A percentile compares a stretch with the other conserved stretches of the same genome.
These are phyloP conservation scores for Ogataea pini DNA, from an alignment of 805 yeast genomes.

Conservation along the genomic window DNA sequence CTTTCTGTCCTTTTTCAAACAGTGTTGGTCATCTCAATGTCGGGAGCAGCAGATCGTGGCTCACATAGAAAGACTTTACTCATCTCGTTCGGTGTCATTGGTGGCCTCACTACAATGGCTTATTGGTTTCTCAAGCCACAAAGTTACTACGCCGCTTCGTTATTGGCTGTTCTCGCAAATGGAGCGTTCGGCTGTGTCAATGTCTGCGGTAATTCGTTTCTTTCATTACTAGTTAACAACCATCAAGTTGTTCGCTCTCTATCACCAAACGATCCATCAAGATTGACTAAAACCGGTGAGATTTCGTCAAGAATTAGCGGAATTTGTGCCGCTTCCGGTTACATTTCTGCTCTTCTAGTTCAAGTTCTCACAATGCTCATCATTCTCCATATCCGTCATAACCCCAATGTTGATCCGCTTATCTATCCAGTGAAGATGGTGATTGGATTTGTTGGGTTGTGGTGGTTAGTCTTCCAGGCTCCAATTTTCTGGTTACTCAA, in stretches of 20 bases:
- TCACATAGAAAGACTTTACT: slow-evolving; percentile 57
- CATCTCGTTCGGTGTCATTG: slow-evolving; percentile 57
- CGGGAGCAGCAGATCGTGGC: slow-evolving; percentile 72
- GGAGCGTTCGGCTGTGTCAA: slow-evolving; percentile 75
- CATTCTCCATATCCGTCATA: slow-evolving; percentile 26
- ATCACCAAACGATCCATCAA: slow-evolving; percentile 6
- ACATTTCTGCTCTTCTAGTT: slow-evolving; percentile 65
- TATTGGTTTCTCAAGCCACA: slow-evolving; percentile 41
- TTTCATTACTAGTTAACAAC: slow-evolving; percentile 60
- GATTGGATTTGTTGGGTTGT: slow-evolving; percentile 62
- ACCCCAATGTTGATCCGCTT: slow-evolving; percentile 24
- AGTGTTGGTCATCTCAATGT: slow-evolving; percentile 64
- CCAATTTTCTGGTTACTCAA: slow-evolving; percentile 55
- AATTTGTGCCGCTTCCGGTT: slow-evolving; percentile 70
- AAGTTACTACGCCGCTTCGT: slow-evolving; percentile 50
- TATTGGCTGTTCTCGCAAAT: slow-evolving; percentile 62
- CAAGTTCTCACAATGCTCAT: slow-evolving; percentile 60
- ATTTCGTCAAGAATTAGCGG: slow-evolving; percentile 60
- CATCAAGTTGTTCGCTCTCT: slow-evolving; percentile 22
- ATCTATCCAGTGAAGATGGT: slow-evolving; percentile 55
- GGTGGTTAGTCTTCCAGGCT: slow-evolving; percentile 76
- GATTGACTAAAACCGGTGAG: slow-evolving; percentile 33
- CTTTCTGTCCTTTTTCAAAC: slow-evolving; percentile 73
- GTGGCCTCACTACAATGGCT: slow-evolving; percentile 53
- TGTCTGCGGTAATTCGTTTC: slow-evolving; percentile 75